Conservation (phyloP, 2,329 filamentous ascomycete genomes). For the Immersiporthe knoxdaviesiana region DNA sequence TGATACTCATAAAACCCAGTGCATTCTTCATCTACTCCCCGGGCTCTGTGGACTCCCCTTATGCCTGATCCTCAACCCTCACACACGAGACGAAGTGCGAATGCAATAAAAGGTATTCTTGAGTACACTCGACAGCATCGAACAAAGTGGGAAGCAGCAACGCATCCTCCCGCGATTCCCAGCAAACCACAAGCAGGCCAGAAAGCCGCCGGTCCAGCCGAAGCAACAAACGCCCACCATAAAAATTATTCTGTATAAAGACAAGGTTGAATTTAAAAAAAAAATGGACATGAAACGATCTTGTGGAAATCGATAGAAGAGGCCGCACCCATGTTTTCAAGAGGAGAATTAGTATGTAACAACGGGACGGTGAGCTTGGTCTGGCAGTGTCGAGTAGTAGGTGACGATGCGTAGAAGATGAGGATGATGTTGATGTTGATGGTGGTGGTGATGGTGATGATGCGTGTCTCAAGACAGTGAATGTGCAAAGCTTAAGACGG, state of each 20-base stretch:
- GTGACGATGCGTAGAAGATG: not conserved
- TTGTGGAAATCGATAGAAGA: slow-evolving; percentile 12
- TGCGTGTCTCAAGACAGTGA: not conserved
- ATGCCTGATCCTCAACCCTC: not conserved
- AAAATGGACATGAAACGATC: not conserved
- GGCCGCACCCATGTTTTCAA: not conserved
- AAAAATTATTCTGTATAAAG: slow-evolving; percentile 20
- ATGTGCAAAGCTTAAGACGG: not conserved
- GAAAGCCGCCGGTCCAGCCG: slow-evolving; percentile 30
- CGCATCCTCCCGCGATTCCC: slow-evolving; percentile 2
- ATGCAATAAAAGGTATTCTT: not conserved
- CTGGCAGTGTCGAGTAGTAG: not conserved
- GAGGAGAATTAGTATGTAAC: not conserved
- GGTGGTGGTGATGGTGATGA: not conserved
- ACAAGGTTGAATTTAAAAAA: slow-evolving; percentile 25
- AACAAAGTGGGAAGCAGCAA: not conserved
- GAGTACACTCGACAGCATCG: not conserved
- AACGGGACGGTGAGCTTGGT: not conserved
- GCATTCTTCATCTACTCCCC: not conserved
- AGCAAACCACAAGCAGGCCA: slow-evolving; percentile 20
- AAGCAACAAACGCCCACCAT: slow-evolving; percentile 26
- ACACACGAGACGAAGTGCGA: not conserved
- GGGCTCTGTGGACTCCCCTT: not conserved
- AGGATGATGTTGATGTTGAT: not conserved
- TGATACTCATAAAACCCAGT: not conserved